Base-by-base conservation (phyloP, 78 protist species). In the Cavenderia fasciculata region DNA sequence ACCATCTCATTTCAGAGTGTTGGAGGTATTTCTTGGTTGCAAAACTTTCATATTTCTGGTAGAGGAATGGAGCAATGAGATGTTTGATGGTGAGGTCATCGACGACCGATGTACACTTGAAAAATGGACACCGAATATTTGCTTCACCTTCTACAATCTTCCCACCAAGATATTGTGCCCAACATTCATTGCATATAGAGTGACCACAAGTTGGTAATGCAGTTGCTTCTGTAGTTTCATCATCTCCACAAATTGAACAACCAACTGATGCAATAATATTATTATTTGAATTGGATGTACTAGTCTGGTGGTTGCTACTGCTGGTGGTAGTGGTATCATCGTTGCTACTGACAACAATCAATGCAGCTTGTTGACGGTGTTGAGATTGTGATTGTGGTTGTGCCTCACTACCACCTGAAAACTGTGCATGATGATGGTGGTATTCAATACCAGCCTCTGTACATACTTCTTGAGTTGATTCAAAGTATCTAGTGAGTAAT, bases 241-340 rank as follows among this genome's bases (percentile, higher is more conserved):
- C 93, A 16, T 87, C 93, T n/a, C 86, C 85, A 74, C 93, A 87
- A 70, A 87, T 87, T n/a, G 86, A 51, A 41, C 93, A 87, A 25
- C n/a, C 56, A 29, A 59, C 33, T 10, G 51, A 44, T 8, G 69
- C 23, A 2, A 33, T 62, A 2, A 49, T 77, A 4, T 43, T 59
- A 1, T 49, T 44, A 6, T 12, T 29, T 31, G 52, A 12, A 66
- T 16, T 18, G 21, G 54, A n/a, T n/a, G n/a, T n/a, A n/a, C n/a
- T n/a, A n/a, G n/a, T n/a, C n/a, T 19, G 43, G 18, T 82, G 54
- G n/a, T 47, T 63, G 74, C 34, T 54, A 51, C 0, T 49, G 36
- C 2, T 34, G 27, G 5, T 33, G 46, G 19, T 41, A 2, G 31
- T 63, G n/a, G n/a, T 36, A 40, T 1, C 27, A 41, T 2, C 2